Conservation (phyloP, 2,329 filamentous ascomycete species). For the Sporothrix mexicana region DNA sequence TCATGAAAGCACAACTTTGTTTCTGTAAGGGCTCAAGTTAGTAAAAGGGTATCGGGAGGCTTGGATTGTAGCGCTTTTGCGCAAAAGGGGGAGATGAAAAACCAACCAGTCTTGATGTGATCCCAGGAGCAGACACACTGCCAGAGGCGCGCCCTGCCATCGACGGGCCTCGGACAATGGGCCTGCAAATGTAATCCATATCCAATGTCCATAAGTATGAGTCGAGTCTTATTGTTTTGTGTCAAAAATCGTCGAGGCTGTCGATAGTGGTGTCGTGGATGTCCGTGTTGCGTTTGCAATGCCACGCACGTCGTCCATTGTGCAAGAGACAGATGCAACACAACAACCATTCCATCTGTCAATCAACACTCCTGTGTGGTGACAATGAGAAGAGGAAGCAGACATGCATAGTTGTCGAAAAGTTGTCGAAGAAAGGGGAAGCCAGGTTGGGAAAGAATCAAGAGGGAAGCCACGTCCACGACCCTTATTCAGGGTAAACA, state of each 20-base stretch:
- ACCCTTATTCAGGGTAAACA: slow-evolving; percentile 8
- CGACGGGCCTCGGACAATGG: neutral
- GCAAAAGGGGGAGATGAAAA: neutral
- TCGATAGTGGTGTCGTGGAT: neutral
- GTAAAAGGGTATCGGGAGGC: neutral
- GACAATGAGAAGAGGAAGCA: too few species aligned
- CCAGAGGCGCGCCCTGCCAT: neutral
- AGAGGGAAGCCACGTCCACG: neutral
- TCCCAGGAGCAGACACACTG: slow-evolving; percentile 10
- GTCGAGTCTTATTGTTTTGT: neutral
- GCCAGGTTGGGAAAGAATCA: neutral
- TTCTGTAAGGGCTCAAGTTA: slow-evolving; percentile 49
- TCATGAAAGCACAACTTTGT: slow-evolving; percentile 63
- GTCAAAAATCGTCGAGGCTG: neutral
- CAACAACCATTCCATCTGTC: neutral
- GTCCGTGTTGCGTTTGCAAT: neutral
- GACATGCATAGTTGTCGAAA: neutral
- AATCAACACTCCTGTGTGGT: neutral
- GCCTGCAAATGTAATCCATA: slow-evolving; percentile 16
- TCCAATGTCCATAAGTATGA: slow-evolving; percentile 7
- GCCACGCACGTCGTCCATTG: slow-evolving; percentile 15
- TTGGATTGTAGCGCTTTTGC: neutral
- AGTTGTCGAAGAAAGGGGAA: neutral
- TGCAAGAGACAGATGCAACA: neutral
- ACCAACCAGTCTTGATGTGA: slow-evolving; percentile 26